These are phyloP conservation scores for Cercospora sp. DNA, from an alignment of 2,329 filamentous ascomycete genomes.

Conservation along the genomic window DNA sequence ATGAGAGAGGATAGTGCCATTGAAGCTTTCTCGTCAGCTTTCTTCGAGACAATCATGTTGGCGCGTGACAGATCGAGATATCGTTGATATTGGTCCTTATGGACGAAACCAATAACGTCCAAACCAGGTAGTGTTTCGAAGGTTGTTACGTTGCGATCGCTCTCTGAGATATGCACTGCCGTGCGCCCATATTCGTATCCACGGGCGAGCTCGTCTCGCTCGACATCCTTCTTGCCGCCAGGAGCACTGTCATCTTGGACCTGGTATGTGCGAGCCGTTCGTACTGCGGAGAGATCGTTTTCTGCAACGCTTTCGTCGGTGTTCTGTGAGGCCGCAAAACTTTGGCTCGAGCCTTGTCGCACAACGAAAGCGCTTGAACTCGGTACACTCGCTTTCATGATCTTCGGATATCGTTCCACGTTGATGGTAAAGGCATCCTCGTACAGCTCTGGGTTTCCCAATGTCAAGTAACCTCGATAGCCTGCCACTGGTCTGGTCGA, in stretches of 20 bases:
- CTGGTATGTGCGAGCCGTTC: constrained; percentile 74
- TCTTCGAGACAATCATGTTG: constrained; percentile 74
- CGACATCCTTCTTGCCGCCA: constrained; percentile 78
- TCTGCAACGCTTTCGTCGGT: constrained; percentile 33
- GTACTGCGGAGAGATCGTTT: constrained; percentile 65
- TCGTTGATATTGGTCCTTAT: constrained; percentile 66
- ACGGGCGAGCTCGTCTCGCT: constrained; percentile 80
- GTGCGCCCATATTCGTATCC: constrained; percentile 93
- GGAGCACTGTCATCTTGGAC: constrained; percentile 72
- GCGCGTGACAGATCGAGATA: constrained; percentile 83
- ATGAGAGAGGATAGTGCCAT: constrained; percentile 87
- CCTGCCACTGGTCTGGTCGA: constrained; percentile 70
- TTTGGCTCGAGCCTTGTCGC: constrained; percentile 56
- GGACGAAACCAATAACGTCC: constrained; percentile 84
- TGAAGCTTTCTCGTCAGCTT: constrained; percentile 75
- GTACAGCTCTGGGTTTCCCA: constrained; percentile 75
- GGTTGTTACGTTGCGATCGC: constrained; percentile 85
- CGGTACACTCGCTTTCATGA: constrained; percentile 71
- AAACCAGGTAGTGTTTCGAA: constrained; percentile 74
- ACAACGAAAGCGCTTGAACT: constrained; percentile 75
- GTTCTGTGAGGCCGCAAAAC: constrained; percentile 50
- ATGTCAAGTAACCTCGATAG: constrained; percentile 75
- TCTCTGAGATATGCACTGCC: constrained; percentile 82
- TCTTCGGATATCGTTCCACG: constrained; percentile 88
- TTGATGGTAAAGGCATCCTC: constrained; percentile 76